Evolutionary conservation across 441 rosid species (phyloP), one percentile per base, ranked within the genome.

Genomic region (Eruca vesicaria): DNA sequence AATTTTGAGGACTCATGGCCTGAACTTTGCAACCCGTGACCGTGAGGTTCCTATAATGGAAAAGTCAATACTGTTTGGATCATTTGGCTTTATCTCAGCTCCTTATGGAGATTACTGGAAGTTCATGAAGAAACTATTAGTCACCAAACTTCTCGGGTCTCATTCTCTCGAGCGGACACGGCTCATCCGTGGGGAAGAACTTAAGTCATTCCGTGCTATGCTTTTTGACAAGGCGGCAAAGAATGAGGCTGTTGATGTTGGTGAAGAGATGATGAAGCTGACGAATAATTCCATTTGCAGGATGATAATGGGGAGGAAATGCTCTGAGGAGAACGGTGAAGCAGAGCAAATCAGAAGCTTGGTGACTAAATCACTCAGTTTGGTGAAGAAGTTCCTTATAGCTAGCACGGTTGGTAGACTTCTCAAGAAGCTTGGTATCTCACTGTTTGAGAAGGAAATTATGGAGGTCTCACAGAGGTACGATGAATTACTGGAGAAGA

Each of bases 81-180:
- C 73, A 6, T 63, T 63, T 11, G 78, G 89, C 9, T 81, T 87
- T 19, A 4, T 55, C 63, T 26, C 79, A 45, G 78, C 84, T 9
- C 84, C 81, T 9, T 82, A 86, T 63, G 87, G 84, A 50, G 82
- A 81, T 9, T 84, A 82, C 71, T 84, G 89, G 89, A 81, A 53
- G 67, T 83, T 86, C 82, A 77, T 87, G 88, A 86, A 81, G 77
- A 86, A 84, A 53, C 67, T 84, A 0, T 82, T 79, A 72, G 68
- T 75, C 63, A 78, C 81, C 12, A 71, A 83, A 9, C 67, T 86
- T 59, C 86, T 83, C 0, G 80, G 75, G 0, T 3, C 70, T 4
- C 77, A 58, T 32, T 81, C 76, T 15, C 74, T 86, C 1, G 84
- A 80, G 31, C 68, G 75, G 26, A 77, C 82, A n/a, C 36, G 65